Evolutionary conservation across 108 stramenopile species (phyloP), one percentile per base, ranked within the genome.

Genomic region (Pseudonitzschia multiseries): DNA sequence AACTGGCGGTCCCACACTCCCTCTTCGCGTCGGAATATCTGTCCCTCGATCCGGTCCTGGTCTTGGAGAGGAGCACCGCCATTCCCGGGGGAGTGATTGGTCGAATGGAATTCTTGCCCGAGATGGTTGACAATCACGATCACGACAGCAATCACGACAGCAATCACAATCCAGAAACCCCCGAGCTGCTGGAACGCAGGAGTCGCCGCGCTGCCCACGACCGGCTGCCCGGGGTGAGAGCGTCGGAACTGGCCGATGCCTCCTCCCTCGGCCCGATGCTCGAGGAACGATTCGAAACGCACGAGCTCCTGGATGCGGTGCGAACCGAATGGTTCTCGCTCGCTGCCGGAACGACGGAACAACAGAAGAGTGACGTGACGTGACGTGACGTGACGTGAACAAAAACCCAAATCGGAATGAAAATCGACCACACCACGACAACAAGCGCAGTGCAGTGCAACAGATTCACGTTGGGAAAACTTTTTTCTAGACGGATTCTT

Each of bases 1-100:
- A 54, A 14, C 53, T 54, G 22, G 53, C 53, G 24, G 22, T 54
- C 8, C 53, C 53, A 8, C 53, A 54, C 53, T 8, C 53, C 15
- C 15, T 54, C 12, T 54, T 54, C 24, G 14, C 53, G 10, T 21
- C n/a, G 24, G 24, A 54, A 14, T 14, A 24, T 8, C 24, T 54
- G 22, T 8, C 9, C 24, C 24, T 54, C 53, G 53, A 54, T 21
- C n/a, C 53, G 53, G 15, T 54, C 53, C 53, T 54, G 53, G 53
- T 54, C 53, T 54, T 54, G n/a, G 22, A 21, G 14, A 54, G 24
- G 53, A 54, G 53, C 53, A 54, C 53, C 53, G 8, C 24, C 53
- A 54, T 54, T 54, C 53, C 53, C 22, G 53, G 53, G 8, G 53
- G 53, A 24, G 53, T 54, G 53, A 54, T 54, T 54, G 53, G 53